Evolutionary conservation across 768 basidiomycete species (phyloP).

Genomic region (Leccinum boreale): DNA sequence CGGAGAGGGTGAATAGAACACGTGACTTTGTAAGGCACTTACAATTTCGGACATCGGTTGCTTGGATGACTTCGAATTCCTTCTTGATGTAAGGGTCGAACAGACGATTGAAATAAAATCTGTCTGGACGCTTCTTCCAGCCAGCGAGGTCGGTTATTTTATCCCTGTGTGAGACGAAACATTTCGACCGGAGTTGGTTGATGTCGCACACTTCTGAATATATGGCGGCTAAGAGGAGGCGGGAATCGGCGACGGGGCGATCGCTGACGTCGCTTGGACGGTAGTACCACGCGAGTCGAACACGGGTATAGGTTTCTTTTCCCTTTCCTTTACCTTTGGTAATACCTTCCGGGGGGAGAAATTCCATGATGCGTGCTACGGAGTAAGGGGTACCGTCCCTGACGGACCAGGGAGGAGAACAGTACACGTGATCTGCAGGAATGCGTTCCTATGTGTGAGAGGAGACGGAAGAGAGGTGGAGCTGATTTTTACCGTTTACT

Average conservation of each 20-base stretch:
- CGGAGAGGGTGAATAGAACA: slow-evolving; percentile 10
- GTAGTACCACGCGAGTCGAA: slow-evolving; percentile 94
- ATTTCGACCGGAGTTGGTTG: slow-evolving; percentile 87
- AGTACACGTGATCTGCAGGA: slow-evolving; percentile 90
- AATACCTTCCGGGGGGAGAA: slow-evolving; percentile 76
- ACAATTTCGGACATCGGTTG: slow-evolving; percentile 87
- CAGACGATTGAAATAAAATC: slow-evolving; percentile 93
- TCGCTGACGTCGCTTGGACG: slow-evolving; percentile 94
- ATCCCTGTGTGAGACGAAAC: slow-evolving; percentile 93
- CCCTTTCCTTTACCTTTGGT: slow-evolving; percentile 64
- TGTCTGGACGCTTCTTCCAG: slow-evolving; percentile 92
- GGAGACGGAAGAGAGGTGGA: slow-evolving; percentile 12
- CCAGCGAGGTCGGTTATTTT: slow-evolving; percentile 89
- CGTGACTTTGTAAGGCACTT: slow-evolving; percentile 34
- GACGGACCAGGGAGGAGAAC: slow-evolving; percentile 88
- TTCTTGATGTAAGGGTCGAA: slow-evolving; percentile 98
- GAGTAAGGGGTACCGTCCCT: slow-evolving; percentile 95
- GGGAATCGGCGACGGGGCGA: slow-evolving; percentile 85
- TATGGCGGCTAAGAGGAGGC: slow-evolving; percentile 91
- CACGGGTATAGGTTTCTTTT: slow-evolving; percentile 73
- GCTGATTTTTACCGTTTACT: slow-evolving; percentile 68
- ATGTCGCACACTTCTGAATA: slow-evolving; percentile 96
- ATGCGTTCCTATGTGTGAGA: slow-evolving; percentile 24
- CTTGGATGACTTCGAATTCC: slow-evolving; percentile 93
- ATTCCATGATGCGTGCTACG: slow-evolving; percentile 95